These are phyloP conservation scores for Mycena latifolia DNA, from an alignment of 768 basidiomycete species.

Conservation along the genomic window DNA sequence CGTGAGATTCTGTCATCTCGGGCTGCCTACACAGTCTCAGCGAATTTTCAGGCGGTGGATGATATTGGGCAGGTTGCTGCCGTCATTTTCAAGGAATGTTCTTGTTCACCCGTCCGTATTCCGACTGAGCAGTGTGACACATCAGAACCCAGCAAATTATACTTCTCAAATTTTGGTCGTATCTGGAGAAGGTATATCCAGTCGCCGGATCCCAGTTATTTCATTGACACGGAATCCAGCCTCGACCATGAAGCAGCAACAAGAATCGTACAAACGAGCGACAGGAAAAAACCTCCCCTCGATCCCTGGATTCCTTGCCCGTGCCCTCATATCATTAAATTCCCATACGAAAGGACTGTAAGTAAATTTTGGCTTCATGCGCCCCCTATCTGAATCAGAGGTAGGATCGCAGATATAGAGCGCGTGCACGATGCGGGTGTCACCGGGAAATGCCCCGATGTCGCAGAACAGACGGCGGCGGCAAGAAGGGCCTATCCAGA, in stretches of 20 bases:
- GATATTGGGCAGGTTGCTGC: constrained; percentile 39
- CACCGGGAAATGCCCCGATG: constrained; percentile 39
- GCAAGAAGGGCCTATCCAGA: constrained; percentile 39
- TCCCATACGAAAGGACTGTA: constrained; percentile 45
- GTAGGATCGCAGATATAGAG: constrained; percentile 45
- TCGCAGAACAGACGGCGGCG: constrained; percentile 39
- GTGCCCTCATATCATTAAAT: constrained; percentile 44
- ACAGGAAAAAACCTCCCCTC: constrained; percentile 39
- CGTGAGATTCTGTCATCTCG: constrained; percentile 2
- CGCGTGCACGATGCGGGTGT: constrained; percentile 37
- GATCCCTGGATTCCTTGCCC: constrained; percentile 43
- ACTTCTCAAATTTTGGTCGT: neutral
- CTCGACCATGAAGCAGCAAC: constrained; percentile 36
- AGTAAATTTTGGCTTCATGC: constrained; percentile 20
- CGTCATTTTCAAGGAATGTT: constrained; percentile 3
- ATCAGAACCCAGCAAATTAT: constrained; percentile 40
- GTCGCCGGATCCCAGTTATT: neutral
- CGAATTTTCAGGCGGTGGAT: constrained; percentile 33
- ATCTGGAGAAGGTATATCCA: constrained; percentile 9
- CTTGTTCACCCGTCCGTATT: neutral
- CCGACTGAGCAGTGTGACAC: neutral
- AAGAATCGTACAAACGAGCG: constrained; percentile 40
- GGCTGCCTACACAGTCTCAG: constrained; percentile 13
- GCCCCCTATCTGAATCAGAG: neutral
- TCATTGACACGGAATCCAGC: constrained; percentile 6